Evolutionary conservation across 345 rosid species (phyloP).

Genomic region (Rhodamnia argentea): DNA sequence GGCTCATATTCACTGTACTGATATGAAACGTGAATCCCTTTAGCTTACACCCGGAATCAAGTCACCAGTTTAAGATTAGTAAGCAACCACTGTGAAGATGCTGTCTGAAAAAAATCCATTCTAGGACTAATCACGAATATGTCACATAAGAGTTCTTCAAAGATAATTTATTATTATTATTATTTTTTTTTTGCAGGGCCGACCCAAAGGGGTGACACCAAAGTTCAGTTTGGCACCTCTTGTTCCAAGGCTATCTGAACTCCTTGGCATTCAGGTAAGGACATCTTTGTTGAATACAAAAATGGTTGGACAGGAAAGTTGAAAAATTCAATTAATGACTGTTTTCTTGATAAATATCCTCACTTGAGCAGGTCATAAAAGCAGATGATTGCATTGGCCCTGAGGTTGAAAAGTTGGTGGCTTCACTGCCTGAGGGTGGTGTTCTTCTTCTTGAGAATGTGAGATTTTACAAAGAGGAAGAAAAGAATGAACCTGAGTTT

Average conservation of each 20-base stretch:
- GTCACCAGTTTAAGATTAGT: not conserved
- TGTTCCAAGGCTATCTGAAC: slow-evolving; percentile 73
- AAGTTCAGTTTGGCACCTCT: slow-evolving; percentile 90
- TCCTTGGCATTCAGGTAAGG: slow-evolving; percentile 76
- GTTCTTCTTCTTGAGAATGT: slow-evolving; percentile 90
- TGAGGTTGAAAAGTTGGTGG: slow-evolving; percentile 74
- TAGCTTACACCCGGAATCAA: not conserved
- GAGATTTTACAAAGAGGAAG: slow-evolving; percentile 88
- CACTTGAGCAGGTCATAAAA: slow-evolving; percentile 40
- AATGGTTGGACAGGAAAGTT: not conserved
- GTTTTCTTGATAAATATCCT: not conserved
- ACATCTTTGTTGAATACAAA: not conserved
- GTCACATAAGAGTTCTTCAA: not conserved
- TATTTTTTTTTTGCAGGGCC: slow-evolving; percentile 32
- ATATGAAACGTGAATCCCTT: not conserved
- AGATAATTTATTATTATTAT: not conserved
- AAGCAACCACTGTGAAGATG: not conserved
- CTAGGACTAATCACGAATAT: not conserved
- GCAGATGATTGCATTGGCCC: slow-evolving; percentile 93
- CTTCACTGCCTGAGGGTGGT: slow-evolving; percentile 80
- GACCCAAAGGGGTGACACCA: slow-evolving; percentile 90
- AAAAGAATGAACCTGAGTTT: slow-evolving; percentile 88
- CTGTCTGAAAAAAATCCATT: not conserved
- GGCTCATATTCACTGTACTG: not conserved
- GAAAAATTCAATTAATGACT: not conserved